Evolutionary conservation across 1,139 yeast genomes (phyloP).

Genomic region (Meyerozyma smithsonii): DNA sequence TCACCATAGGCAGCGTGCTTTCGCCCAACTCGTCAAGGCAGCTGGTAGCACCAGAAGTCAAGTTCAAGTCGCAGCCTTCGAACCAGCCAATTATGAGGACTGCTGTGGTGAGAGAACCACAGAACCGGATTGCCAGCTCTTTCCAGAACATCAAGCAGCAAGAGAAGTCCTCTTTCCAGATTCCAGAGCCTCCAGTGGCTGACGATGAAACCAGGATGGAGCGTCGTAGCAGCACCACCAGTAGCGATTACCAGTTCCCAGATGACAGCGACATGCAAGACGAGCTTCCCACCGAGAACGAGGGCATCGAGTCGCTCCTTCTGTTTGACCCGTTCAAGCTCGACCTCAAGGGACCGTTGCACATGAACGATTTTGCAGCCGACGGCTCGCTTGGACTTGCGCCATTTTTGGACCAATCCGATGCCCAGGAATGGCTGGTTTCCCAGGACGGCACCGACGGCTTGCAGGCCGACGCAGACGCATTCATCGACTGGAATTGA

Average conservation of each 20-base stretch:
- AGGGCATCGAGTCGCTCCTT: conserved; percentile 10
- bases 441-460: neutral
- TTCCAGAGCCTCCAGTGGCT: too few species aligned
- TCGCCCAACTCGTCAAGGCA: conserved; percentile 26
- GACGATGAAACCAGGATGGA: too few species aligned
- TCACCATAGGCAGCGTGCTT: conserved; percentile 51
- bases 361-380: conserved; percentile 56
- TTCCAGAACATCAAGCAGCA: neutral
- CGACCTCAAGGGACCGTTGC: conserved; percentile 29
- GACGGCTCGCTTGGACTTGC: conserved; percentile 67
- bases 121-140: neutral
- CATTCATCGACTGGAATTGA: conserved; percentile 1
- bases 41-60: conserved; percentile 6
- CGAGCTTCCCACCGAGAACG: neutral
- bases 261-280: neutral
- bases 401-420: conserved; percentile 42
- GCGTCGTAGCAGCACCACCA: conserved; percentile 2
- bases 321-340: conserved; percentile 41
- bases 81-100: conserved; percentile 20
- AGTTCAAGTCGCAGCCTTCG: conserved; percentile 15
- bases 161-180: neutral
- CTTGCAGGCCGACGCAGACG: neutral
- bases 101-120: conserved; percentile 8
- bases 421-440: neutral
- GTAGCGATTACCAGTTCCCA: neutral